phyloP scores from a whole-genome alignment of 1,139 yeast genomes.

The Petasospora fabianii region DNA sequence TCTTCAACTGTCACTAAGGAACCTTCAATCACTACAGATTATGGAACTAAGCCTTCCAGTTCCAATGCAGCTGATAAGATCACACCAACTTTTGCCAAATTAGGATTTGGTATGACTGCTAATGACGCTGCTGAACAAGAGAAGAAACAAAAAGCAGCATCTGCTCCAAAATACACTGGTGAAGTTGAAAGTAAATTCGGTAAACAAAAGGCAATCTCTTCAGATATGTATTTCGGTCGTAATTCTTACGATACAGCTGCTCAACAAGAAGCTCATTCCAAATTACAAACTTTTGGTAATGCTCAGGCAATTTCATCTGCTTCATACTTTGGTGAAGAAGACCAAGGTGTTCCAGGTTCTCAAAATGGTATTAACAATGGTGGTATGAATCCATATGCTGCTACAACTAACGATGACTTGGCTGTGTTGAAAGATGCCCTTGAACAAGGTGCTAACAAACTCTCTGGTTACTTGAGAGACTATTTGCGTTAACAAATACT shows the following conservation, averaged over 20 bases:
- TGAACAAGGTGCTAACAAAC: constrained; percentile 88
- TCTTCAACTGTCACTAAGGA: constrained; percentile 18
- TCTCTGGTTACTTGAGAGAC: constrained; percentile 81
- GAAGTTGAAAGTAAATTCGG: constrained; percentile 78
- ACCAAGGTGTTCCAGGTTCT: constrained; percentile 12
- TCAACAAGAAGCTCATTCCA: constrained; percentile 72
- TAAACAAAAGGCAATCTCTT: constrained; percentile 87
- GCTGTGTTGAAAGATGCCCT: constrained; percentile 88
- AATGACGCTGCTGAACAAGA: constrained; percentile 44
- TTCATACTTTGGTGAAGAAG: constrained; percentile 85
- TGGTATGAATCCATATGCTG: constrained; percentile 39
- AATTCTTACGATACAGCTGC: constrained; percentile 78
- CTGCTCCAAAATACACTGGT: constrained; percentile 54
- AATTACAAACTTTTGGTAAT: constrained; percentile 76
- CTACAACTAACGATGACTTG: constrained; percentile 83
- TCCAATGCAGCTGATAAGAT: constrained; percentile 52
- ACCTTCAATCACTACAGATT: no score
- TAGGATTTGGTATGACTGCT: constrained; percentile 82
- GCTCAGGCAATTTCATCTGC: constrained; percentile 91
- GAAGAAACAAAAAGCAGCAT: constrained; percentile 38
- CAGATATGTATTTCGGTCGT: constrained; percentile 91
- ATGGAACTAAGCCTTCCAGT: constrained; percentile 31
- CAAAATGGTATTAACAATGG: constrained; percentile 17
- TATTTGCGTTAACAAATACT: constrained; percentile 18
- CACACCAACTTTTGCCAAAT: constrained; percentile 68